Conservation (phyloP, 306 rosid genomes). For the Carpinus viminea region DNA sequence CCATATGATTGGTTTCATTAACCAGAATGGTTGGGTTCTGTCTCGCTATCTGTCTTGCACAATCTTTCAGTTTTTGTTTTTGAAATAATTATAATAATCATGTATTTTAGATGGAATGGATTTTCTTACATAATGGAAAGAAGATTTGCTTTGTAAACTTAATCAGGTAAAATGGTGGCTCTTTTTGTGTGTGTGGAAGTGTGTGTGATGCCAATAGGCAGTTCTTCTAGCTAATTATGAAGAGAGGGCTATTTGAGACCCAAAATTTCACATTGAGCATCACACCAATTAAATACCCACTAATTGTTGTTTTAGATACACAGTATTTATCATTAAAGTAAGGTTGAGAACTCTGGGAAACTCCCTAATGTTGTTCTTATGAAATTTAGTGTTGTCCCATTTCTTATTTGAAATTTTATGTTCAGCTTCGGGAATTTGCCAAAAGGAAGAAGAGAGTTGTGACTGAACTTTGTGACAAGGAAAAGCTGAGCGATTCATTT, state of each 20-base stretch:
- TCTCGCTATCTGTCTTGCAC: too few relatives aligned
- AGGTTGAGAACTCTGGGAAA: conserved; percentile 24
- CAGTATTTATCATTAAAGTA: not conserved
- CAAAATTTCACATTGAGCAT: not conserved
- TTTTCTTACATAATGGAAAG: not conserved
- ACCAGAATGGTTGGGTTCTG: too few relatives aligned
- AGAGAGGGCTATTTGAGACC: too few relatives aligned
- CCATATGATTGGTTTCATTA: too few relatives aligned
- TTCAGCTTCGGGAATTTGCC: conserved; percentile 69
- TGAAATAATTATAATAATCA: not conserved
- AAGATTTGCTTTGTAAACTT: not conserved
- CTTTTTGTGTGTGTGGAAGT: not conserved
- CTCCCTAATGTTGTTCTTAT: conserved; percentile 1
- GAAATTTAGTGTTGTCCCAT: conserved; percentile 1
- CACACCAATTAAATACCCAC: not conserved
- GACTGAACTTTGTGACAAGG: conserved; percentile 68
- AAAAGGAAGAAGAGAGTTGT: conserved; percentile 76
- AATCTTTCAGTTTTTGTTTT: not conserved
- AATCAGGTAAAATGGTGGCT: not conserved
- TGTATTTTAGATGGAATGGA: not conserved
- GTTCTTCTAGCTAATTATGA: not conserved
- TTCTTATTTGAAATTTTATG: conserved; percentile 37
- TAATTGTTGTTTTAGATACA: not conserved
- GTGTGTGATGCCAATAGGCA: not conserved
- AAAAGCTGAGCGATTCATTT: conserved; percentile 70